These are phyloP conservation scores for Phialophora expanda DNA, from an alignment of 2,329 filamentous ascomycete genomes.

Conservation along the genomic window DNA sequence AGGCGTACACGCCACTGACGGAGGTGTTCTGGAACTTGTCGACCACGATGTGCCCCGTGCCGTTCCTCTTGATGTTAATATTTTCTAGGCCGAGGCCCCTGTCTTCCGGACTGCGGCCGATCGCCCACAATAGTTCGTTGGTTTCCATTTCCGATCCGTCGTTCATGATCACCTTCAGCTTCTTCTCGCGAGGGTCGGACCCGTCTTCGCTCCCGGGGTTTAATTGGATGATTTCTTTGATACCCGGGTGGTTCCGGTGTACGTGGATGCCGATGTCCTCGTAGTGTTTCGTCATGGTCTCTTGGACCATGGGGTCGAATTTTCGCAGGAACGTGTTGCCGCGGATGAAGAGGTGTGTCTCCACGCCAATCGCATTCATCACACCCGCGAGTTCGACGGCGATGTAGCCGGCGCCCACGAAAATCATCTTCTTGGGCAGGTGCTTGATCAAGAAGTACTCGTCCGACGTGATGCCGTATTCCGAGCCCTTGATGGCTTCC, in stretches of 20 bases:
- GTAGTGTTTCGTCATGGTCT: slow-evolving; percentile 59
- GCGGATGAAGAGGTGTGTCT: slow-evolving; percentile 59
- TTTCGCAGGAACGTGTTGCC: slow-evolving; percentile 56
- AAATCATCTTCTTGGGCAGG: slow-evolving; percentile 56
- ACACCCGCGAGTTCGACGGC: slow-evolving; percentile 59
- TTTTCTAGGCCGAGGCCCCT: slow-evolving; percentile 50
- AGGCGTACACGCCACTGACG: slow-evolving; percentile 54
- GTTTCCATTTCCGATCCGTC: slow-evolving; percentile 53
- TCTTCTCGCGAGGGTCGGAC: slow-evolving; percentile 54
- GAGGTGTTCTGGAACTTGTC: slow-evolving; percentile 59
- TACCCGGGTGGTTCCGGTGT: slow-evolving; percentile 53
- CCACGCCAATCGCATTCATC: slow-evolving; percentile 55
- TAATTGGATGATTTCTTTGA: slow-evolving; percentile 55
- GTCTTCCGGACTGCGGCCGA: slow-evolving; percentile 55
- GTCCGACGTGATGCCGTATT: slow-evolving; percentile 58
- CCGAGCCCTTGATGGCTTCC: slow-evolving; percentile 50
- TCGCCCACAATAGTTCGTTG: slow-evolving; percentile 58
- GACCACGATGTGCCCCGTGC: slow-evolving; percentile 51
- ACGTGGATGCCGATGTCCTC: slow-evolving; percentile 56
- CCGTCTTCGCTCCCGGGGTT: slow-evolving; percentile 42
- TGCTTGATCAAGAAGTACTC: slow-evolving; percentile 59
- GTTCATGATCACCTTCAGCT: slow-evolving; percentile 52
- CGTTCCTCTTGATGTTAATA: slow-evolving; percentile 50
- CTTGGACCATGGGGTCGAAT: slow-evolving; percentile 60
- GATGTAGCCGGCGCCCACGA: slow-evolving; percentile 59